Evolutionary conservation across 2,329 filamentous ascomycete genomes (phyloP).

Genomic region (Sarocladium oryzae): DNA sequence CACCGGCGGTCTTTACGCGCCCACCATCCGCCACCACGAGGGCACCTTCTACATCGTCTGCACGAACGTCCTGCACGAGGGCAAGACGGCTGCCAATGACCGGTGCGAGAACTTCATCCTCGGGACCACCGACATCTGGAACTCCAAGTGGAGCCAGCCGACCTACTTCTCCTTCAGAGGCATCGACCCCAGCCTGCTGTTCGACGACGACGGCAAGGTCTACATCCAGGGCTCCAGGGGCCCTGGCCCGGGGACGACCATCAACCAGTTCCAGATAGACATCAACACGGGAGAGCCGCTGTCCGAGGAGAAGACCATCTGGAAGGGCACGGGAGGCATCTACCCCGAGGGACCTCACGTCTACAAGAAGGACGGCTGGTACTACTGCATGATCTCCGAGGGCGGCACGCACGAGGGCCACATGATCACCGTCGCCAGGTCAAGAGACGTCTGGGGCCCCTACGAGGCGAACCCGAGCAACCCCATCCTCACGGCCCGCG

Average conservation of each 20-base stretch:
- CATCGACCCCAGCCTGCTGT: slow-evolving; percentile 36
- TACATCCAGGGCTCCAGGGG: slow-evolving; percentile 19
- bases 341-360: slow-evolving; percentile 14
- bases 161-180: slow-evolving; percentile 29
- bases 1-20: slow-evolving; percentile 14
- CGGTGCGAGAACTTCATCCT: slow-evolving; percentile 16
- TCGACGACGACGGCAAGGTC: slow-evolving; percentile 23
- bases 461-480: slow-evolving; percentile 36
- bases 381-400: slow-evolving; percentile 48
- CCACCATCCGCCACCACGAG: slow-evolving; percentile 13
- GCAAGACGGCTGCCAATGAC: slow-evolving; percentile 5
- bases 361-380: slow-evolving; percentile 42
- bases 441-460: slow-evolving; percentile 33
- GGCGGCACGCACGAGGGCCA: slow-evolving; percentile 42
- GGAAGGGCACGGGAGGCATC: slow-evolving; percentile 12
- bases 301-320: slow-evolving; percentile 13
- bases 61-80: slow-evolving; percentile 13
- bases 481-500: slow-evolving; percentile 39
- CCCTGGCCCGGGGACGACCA: neutral
- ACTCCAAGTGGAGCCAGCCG: slow-evolving; percentile 18
- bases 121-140: slow-evolving; percentile 17
- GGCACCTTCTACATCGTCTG: slow-evolving; percentile 16
- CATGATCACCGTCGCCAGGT: slow-evolving; percentile 42
- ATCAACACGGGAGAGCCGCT: slow-evolving; percentile 11
- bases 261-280: slow-evolving; percentile 18